Base-by-base conservation (phyloP, 208 protist genomes). In the Trypanosoma rangeli region DNA sequence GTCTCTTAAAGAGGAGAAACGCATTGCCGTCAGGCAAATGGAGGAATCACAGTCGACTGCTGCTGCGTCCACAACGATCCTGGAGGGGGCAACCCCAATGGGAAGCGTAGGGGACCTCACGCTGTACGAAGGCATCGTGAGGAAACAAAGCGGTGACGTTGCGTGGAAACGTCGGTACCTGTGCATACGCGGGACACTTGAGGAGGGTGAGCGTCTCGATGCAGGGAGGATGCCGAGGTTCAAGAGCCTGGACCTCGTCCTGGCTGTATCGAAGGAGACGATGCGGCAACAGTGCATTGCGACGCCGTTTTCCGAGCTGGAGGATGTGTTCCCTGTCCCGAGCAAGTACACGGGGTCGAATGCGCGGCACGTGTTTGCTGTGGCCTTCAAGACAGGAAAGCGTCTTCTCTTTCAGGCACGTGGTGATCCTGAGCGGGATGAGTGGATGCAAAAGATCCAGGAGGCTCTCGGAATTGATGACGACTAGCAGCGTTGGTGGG, bases 391-490 rank as follows among this genome's bases (percentile, higher is more conserved):
- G 20, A 50, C 46, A 16, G 46, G 46, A 22, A 50, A 16, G 20
- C 46, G 46, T 50, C 46, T 50, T 50, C 20, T 50, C 4, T 50
- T 50, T 50, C 46, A 50, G 46, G 46, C 46, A 22, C 46, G 46
- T 16, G 46, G 46, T 50, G 46, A 50, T 22, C 46, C 46, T 16
- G 46, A 50, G 46, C 46, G 46, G 5, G 46, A 50, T 50, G 46
- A 4, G 46, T 50, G 46, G 46, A 50, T 50, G 46, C 46, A 50
- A 50, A 50, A 50, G 46, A 50, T 50, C 13, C 46, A 50, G 46
- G 8, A 50, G 46, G 13, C 46, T 50, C 46, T 50, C 13, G 46
- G 46, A 7, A 50, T 50, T 50, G 46, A 50, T 50, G 46, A 50
- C 3, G 46, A 3, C 13, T 5, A 50, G 8, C 20, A 50, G 20